Base-by-base conservation (phyloP, 768 basidiomycete species). In the Myochromella boudieri region DNA sequence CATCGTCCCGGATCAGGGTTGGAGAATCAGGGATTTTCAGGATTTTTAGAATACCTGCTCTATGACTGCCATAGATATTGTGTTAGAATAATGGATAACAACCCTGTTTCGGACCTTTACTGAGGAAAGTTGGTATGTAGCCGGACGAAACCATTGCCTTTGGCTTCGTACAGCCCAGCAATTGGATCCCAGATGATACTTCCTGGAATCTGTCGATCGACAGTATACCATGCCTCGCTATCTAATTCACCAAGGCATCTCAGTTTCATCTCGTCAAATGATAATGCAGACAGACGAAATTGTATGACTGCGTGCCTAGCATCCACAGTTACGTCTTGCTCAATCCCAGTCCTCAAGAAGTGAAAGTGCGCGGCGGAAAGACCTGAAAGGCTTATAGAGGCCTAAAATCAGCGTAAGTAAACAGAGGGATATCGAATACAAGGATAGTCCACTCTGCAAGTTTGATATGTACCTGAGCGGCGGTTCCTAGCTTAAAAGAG, bases 91-190 rank as follows among this genome's bases (percentile, higher is more conserved):
- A 34, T 8, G 9, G 29, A 8, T 31, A 39, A 4, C 39, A 22
- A 24, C 44, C 29, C 14, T 32, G 33, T 24, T 18, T 4, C 17
- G 8, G 6, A n/a, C n/a, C n/a, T 59, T 60, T 68, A 81, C 82
- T 84, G 83, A 28, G 81, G 77, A 57, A 84, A 84, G 45, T 84
- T 84, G 15, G 82, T 81, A 50, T 84, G 82, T 9, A 81, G 72
- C 22, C 82, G 69, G 12, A 84, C 75, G 52, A 64, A 77, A 34
- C 70, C 62, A 21, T 58, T 53, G 48, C 79, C 75, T 47, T 71
- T 75, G n/a, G 81, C 81, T 28, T 62, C 56, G 54, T 82, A 84
- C 0, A 79, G 41, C 1, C 81, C 82, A 1, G 76, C 77, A 10
- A 83, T 67, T 6, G 55, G 55, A 44, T 83, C 81, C 69, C 75